Base-by-base conservation (phyloP, 2,329 filamentous ascomycete genomes). In the Hortaea werneckii region DNA sequence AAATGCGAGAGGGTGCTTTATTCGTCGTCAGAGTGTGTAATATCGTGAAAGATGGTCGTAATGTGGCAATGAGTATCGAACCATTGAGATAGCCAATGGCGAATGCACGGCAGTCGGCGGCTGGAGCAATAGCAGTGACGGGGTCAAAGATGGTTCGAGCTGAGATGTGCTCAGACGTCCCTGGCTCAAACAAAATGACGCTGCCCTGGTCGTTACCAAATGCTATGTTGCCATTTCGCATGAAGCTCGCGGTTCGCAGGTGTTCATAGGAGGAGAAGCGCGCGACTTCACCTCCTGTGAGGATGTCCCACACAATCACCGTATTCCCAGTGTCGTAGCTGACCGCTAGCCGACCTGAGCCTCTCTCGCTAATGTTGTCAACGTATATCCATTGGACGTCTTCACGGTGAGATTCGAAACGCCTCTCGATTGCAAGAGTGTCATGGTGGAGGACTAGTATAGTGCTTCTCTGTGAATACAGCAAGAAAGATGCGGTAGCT, bases 81-180 rank as follows among this genome's bases (percentile, higher is more conserved):
- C 92, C 92, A 68, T 96, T 98, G 63, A 90, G 81, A 65, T 95
- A 96, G 86, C 92, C 92, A 66, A 98, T 92, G 5, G 92, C 90
- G 73, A 95, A 96, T 7, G 89, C 95, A 56, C 87, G 80, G 67
- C 87, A 95, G 65, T 98, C 92, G 11, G 83, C 74, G 27, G 86
- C 83, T 26, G 92, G 92, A 39, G 92, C 90, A 51, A 98, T 69
- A 45, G 92, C 83, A n/a, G 89, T 95, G 43, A 98, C 87, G 29
- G 90, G 85, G 58, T 96, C 92, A 62, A 94, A 94, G 51, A 96
- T 87, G 1, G 92, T 98, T 59, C 88, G 78, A 29, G 87, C 80
- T 4, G 88, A 95, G 40, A 94, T 81, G 62, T 96, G 88, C 64
- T 98, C 92, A 5, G 86, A 90, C 1, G 89, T 94, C 11, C 84